Evolutionary conservation across 192 early-diverging fungal species (phyloP).

Genomic region (Backusella macrospora): DNA sequence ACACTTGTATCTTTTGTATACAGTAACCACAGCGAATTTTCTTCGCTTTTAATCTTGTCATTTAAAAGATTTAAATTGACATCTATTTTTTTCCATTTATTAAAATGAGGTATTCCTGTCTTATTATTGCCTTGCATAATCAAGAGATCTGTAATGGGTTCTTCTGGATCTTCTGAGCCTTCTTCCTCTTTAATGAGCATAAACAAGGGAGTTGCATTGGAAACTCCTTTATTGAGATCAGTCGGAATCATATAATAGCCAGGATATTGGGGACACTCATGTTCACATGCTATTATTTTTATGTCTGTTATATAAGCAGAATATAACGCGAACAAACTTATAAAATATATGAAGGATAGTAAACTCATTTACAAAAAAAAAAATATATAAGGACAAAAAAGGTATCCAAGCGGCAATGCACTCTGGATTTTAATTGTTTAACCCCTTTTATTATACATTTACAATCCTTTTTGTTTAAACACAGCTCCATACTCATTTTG

Average conservation of each 20-base stretch:
- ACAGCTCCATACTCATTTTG: too few relatives aligned
- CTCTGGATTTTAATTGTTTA: too few relatives aligned
- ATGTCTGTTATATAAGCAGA: background rate
- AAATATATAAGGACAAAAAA: background rate
- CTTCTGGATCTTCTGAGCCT: background rate
- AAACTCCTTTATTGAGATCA: conserved; percentile 20
- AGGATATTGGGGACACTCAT: background rate
- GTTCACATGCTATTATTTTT: background rate
- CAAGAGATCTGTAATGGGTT: conserved; percentile 22
- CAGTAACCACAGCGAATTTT: background rate
- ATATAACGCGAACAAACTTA: background rate
- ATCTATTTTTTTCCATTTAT: conserved; percentile 19
- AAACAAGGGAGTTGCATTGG: background rate
- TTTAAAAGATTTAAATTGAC: conserved; percentile 11
- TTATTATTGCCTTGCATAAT: background rate
- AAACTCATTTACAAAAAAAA: background rate
- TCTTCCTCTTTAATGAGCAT: conserved; percentile 27
- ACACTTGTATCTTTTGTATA: conserved; percentile 31
- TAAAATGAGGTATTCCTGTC: background rate
- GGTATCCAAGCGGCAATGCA: background rate
- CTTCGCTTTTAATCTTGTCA: background rate
- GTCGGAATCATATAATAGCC: conserved; percentile 5
- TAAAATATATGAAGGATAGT: background rate
- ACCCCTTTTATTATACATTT: too few relatives aligned
- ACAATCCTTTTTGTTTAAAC: too few relatives aligned